Conservation (phyloP, 1,284 basidiomycete species). For the Neolentinus lepideus region DNA sequence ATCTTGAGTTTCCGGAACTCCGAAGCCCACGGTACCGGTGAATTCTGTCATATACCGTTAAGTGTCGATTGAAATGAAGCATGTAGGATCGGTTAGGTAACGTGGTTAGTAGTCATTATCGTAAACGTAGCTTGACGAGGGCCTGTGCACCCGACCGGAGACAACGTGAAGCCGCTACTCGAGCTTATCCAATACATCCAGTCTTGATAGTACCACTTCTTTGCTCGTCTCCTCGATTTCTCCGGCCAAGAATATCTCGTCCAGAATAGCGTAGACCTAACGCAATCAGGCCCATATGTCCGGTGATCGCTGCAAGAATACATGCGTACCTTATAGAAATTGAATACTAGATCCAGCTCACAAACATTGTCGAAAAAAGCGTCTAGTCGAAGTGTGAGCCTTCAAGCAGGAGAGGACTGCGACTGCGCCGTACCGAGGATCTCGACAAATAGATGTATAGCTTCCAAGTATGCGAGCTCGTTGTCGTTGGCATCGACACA, state of each 20-base stretch:
- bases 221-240: conserved; percentile 98
- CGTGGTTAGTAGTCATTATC: neutral
- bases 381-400: conserved; percentile 46
- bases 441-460: conserved; percentile 97
- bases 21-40: too few relatives aligned
- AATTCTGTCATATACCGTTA: too few relatives aligned
- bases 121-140: neutral
- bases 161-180: conserved; percentile 38
- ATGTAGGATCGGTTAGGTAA: neutral
- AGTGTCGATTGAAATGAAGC: neutral
- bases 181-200: conserved; percentile 89
- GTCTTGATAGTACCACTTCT: conserved; percentile 83
- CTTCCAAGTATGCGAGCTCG: conserved; percentile 94
- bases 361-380: conserved; percentile 98
- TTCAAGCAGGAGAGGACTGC: neutral
- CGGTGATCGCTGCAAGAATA: conserved; percentile 3
- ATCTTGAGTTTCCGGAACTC: too few relatives aligned
- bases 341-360: conserved; percentile 95
- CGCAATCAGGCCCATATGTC: conserved; percentile 4
- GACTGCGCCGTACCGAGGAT: conserved; percentile 64
- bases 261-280: conserved; percentile 93
- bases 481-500: conserved; percentile 99
- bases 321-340: conserved; percentile 85
- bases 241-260: conserved; percentile 98
- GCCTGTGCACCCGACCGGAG: neutral